phyloP scores from a whole-genome alignment of 2,329 filamentous ascomycete species.

The Pseudopyricularia javanii region DNA sequence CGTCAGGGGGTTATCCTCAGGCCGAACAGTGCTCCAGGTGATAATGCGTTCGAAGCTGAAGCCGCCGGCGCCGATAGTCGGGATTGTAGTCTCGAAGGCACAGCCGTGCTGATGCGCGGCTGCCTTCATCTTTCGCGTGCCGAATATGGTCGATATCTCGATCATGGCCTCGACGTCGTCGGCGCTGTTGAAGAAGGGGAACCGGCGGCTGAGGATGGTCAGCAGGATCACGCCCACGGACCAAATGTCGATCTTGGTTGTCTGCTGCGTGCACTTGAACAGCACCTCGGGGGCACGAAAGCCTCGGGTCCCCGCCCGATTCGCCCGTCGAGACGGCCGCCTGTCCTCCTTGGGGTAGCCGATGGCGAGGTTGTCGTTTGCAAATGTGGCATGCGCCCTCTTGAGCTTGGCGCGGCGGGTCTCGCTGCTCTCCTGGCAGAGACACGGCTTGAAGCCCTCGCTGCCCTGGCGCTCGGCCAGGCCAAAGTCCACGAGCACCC shows the following conservation, averaged over 20 bases:
- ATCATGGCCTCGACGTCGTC: conserved; percentile 97
- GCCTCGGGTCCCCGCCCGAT: conserved; percentile 85
- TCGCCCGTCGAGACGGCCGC: conserved; percentile 77
- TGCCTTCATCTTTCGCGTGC: conserved; percentile 68
- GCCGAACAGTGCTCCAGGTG: conserved; percentile 79
- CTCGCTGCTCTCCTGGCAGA: conserved; percentile 58
- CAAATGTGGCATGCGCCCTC: conserved; percentile 33
- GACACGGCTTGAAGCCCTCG: conserved; percentile 56
- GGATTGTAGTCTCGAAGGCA: conserved; percentile 84
- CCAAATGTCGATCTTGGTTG: conserved; percentile 92
- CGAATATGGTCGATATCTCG: conserved; percentile 93
- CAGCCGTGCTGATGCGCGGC: conserved; percentile 79
- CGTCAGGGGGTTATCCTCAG: conserved; percentile 39
- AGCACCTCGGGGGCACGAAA: conserved; percentile 95
- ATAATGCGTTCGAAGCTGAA: conserved; percentile 90
- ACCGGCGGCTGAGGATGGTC: conserved; percentile 83
- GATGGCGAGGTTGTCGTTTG: conserved; percentile 24
- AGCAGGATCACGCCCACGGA: conserved; percentile 92
- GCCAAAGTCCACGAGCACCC: conserved; percentile 98
- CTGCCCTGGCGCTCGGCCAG: conserved; percentile 75
- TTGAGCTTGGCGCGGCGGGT: conserved; percentile 50
- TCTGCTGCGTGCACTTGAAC: conserved; percentile 93
- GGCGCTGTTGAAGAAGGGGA: conserved; percentile 98
- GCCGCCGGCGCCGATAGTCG: conserved; percentile 74
- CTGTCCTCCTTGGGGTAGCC: conserved; percentile 86